Percentiles rank a stretch among this genome's conserved stretches.
Conservation (phyloP, 78 protist genomes). For the Dictyostelium discoideum region dicty_2.7 NC_007090.3:5199001-5199500, state of each 20-base stretch:
- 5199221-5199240: slow-evolving; percentile 60
- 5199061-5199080: not conserved
- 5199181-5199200: slow-evolving; percentile 64
- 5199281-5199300: slow-evolving; percentile 34
- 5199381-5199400: slow-evolving; percentile 8
- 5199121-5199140: slow-evolving; percentile 58
- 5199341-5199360: slow-evolving; percentile 54
- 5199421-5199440: slow-evolving; percentile 45
- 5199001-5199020: not conserved
- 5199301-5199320: slow-evolving; percentile 52
- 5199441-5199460: slow-evolving; percentile 8
- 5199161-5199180: slow-evolving; percentile 17
- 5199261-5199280: slow-evolving; percentile 45
- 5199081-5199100: slow-evolving; percentile 35
- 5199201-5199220: slow-evolving; percentile 52
- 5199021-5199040: not conserved
- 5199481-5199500: slow-evolving; percentile 50
- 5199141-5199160: slow-evolving; percentile 46
- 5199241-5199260: slow-evolving; percentile 20
- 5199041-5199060: not conserved
- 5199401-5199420: slow-evolving; percentile 59
- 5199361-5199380: slow-evolving; percentile 4
- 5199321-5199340: slow-evolving; percentile 37
- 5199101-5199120: slow-evolving; percentile 63
- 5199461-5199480: not conserved